Base-by-base conservation (phyloP, 2,329 filamentous ascomycete genomes). In the Fusarium annulatum region DNA sequence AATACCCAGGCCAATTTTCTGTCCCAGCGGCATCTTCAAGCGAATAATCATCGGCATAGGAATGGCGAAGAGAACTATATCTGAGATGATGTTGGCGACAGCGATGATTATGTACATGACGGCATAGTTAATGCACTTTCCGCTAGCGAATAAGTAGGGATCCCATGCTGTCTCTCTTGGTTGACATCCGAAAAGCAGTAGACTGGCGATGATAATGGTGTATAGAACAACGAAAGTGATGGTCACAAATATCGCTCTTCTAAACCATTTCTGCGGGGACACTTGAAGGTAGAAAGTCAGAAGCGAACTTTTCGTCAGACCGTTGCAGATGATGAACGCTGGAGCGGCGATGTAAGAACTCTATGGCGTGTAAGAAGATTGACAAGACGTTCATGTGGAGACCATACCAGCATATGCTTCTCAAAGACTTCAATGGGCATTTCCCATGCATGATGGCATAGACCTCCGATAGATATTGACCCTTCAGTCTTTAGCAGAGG, bases 91-190 rank as follows among this genome's bases (percentile, higher is more conserved):
- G 53, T 86, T 86, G 21, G 84, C 78, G 2, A 82, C 82, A 0
- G 86, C 85, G n/a, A 85, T 86, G 26, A 83, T 80, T 30, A 87
- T 83, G 69, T 87, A 87, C 52, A 88, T 82, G 3, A 83, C 77
- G 6, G 85, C 81, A 36, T 84, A 81, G 49, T 85, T 77, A 30
- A 88, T 79, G 48, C 86, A 87, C 12, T 66, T 78, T 71, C 63
- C 83, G 39, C 56, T 62, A 2, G 74, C 77, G 71, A 82, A 46
- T 55, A 45, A 19, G 9, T 67, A 73, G 0, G 75, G 76, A 14
- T 79, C 72, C 69, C 69, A 79, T 10, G 77, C 69, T 16, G 67
- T 58, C 0, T 62, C 63, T 19, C 74, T 67, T 0, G 77, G 77
- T 7, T 51, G 53, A 6, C 76, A 78, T 4, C 70, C 74, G 30